Percentiles rank a stretch among this genome's conserved stretches.
Conservation (phyloP, 1,284 basidiomycete species). For the Butyriboletus appendiculatus region DNA sequence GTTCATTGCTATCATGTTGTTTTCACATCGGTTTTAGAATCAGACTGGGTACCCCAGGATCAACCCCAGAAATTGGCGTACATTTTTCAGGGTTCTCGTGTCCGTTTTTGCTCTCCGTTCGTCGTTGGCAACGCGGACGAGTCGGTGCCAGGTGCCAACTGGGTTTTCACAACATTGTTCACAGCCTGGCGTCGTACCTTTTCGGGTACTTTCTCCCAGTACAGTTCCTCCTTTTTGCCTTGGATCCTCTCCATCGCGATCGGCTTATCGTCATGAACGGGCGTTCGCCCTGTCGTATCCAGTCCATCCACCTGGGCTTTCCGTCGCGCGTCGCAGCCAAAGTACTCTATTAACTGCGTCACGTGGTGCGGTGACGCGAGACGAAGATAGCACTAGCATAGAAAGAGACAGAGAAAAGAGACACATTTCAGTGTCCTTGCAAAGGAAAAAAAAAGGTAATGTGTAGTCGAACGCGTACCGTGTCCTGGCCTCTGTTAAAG, state of each 20-base stretch:
- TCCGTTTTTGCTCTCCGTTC: constrained; percentile 14
- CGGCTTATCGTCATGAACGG: constrained; percentile 23
- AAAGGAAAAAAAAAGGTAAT: constrained; percentile 1
- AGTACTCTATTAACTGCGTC: constrained; percentile 45
- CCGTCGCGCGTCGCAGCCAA: constrained; percentile 31
- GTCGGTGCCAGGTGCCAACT: background rate
- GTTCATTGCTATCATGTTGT: constrained; percentile 3
- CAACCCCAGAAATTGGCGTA: background rate
- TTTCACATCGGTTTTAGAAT: background rate
- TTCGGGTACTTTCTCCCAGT: constrained; percentile 77
- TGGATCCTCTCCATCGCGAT: constrained; percentile 56
- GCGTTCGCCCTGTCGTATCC: constrained; percentile 42
- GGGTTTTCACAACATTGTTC: constrained; percentile 37
- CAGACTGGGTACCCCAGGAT: background rate
- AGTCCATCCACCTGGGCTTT: constrained; percentile 50
- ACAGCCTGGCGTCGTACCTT: constrained; percentile 66
- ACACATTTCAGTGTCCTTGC: background rate
- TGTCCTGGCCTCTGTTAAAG: constrained; percentile 73
- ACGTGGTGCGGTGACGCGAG: constrained; percentile 54
- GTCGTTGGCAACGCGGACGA: background rate
- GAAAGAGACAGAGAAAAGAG: background rate
- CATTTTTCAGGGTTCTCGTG: constrained; percentile 5
- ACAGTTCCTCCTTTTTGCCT: constrained; percentile 66
- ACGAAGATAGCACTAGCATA: constrained; percentile 70
- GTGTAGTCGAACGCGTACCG: constrained; percentile 41